Base-by-base conservation (phyloP, 169 alveolate genomes). In the Plasmodium gonderi region DNA sequence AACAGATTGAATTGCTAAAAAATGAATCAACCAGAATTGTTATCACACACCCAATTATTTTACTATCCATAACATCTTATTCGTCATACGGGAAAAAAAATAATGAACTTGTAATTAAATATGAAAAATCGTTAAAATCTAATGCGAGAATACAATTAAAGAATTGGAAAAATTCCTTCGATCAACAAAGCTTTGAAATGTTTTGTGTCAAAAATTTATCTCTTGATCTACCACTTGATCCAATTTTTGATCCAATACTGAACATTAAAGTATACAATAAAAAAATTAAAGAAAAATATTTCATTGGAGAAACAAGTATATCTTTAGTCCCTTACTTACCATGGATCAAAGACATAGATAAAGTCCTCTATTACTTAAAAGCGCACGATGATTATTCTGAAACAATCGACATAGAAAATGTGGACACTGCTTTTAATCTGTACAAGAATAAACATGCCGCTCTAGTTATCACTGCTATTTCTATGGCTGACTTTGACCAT, bases 241-340 rank as follows among this genome's bases (percentile, higher is more conserved):
- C 98, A 6, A 79, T 97, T 20, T 97, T 83, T 90, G 98, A 97
- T 91, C 98, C 99, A 7, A 95, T 79, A 54, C 90, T 97, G 42
- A 96, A 96, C 69, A 91, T 96, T n/a, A 91, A 92, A 75, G 97
- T 96, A 17, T 96, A 94, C 77, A 96, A 96, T 76, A 92, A 96
- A 20, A 81, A 91, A 78, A 33, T 90, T 23, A 96, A 96, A 79
- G 95, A 95, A 33, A 93, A 95, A 54, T 92, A 95, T 72, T 94
- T 96, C 68, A 91, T 96, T 54, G 98, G 98, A 54, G 97, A 96
- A 51, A 95, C 92, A 67, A 87, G 94, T 49, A 92, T 96, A 29
- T 80, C 97, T 31, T 91, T 96, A 38, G 95, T 96, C 7, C 96
- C 98, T 31, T 94, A 94, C 76, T 40, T 96, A 3, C 98, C 98